Conservation (phyloP, 768 basidiomycete species). For the Strobilomyces echinocephalus region DNA sequence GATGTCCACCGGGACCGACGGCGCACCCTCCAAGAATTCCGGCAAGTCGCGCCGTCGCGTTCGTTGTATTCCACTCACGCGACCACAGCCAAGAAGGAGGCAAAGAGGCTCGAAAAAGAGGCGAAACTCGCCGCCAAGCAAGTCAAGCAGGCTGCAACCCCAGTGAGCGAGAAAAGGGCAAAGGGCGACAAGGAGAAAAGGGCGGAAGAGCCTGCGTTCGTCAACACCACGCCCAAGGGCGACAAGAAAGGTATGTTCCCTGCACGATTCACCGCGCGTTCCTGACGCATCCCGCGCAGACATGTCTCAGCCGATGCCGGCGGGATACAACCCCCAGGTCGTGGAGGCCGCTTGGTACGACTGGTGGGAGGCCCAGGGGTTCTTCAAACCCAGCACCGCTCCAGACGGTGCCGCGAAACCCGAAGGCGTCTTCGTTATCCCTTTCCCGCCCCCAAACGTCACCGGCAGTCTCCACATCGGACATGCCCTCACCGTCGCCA, state of each 20-base stretch:
- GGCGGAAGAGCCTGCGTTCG: constrained; percentile 67
- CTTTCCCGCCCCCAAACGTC: constrained; percentile 93
- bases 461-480: constrained; percentile 95
- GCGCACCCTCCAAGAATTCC: constrained; percentile 36
- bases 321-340: constrained; percentile 92
- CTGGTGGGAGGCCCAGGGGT: constrained; percentile 92
- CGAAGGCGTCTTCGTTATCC: constrained; percentile 77
- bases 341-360: constrained; percentile 97
- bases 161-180: constrained; percentile 58
- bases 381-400: constrained; percentile 73
- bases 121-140: constrained; percentile 71
- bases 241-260: constrained; percentile 78
- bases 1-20: constrained; percentile 13
- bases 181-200: constrained; percentile 74
- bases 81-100: constrained; percentile 72
- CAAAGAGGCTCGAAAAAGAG: constrained; percentile 75
- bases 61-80: constrained; percentile 1
- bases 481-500: constrained; percentile 85
- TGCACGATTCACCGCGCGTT: background rate
- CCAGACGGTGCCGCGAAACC: constrained; percentile 54
- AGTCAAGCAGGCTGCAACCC: constrained; percentile 36
- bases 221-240: constrained; percentile 85
- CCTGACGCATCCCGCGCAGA: constrained; percentile 43
- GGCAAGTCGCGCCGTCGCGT: constrained; percentile 23
- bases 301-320: constrained; percentile 79